Conservation (phyloP, 441 rosid species). For the Eutrema salsugineum region DNA sequence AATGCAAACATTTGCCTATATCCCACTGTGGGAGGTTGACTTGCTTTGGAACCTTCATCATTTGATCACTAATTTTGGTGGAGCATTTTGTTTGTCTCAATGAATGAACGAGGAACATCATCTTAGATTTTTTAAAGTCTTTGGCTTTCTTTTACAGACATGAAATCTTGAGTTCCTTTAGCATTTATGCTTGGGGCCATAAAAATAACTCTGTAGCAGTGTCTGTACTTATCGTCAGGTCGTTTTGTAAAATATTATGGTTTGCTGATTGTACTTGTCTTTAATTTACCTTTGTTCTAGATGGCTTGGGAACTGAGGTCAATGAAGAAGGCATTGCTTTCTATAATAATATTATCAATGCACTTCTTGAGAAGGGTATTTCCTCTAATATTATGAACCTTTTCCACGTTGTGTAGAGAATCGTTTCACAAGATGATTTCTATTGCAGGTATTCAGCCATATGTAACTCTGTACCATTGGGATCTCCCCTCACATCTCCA, state of each 20-base stretch:
- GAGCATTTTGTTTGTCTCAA: background rate
- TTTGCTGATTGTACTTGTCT: background rate
- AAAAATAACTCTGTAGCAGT: background rate
- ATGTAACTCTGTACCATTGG: slow-evolving; percentile 85
- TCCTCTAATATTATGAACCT: slow-evolving; percentile 14
- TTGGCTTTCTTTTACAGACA: background rate
- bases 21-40: background rate
- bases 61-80: background rate
- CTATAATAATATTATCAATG: slow-evolving; percentile 75
- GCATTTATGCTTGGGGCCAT: slow-evolving; percentile 4
- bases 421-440: slow-evolving; percentile 11
- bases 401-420: slow-evolving; percentile 9
- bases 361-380: slow-evolving; percentile 80
- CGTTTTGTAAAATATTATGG: background rate
- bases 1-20: background rate
- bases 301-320: slow-evolving; percentile 78
- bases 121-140: background rate
- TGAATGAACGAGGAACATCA: background rate
- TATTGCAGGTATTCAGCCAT: slow-evolving; percentile 75
- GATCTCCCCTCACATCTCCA: slow-evolving; percentile 94
- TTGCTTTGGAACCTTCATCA: background rate
- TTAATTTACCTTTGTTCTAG: slow-evolving; percentile 36
- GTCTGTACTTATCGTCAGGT: background rate
- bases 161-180: slow-evolving; percentile 1
- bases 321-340: slow-evolving; percentile 75